A percentile compares a stretch with the other conserved stretches of the same genome.
Conservation (phyloP, 2,329 filamentous ascomycete species). For the Myotisia sp. region DNA sequence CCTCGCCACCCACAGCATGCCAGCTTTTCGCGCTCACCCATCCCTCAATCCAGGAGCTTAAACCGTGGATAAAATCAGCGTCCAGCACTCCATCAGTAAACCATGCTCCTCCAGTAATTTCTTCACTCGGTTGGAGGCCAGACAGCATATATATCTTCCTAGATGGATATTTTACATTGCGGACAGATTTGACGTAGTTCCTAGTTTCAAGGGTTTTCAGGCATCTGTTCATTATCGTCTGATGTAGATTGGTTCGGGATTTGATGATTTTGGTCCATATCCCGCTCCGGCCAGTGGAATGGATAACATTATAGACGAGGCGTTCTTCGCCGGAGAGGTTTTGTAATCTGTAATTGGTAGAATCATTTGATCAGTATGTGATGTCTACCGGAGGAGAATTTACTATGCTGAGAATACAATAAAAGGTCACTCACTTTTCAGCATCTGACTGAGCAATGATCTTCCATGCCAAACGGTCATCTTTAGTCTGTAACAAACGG, state of each 20-base stretch:
- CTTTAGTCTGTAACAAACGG: constrained; percentile 30
- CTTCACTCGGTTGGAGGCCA: constrained; percentile 68
- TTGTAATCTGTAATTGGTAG: constrained; percentile 22
- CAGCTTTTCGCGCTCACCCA: constrained; percentile 60
- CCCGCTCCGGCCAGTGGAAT: constrained; percentile 68
- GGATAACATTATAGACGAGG: constrained; percentile 78
- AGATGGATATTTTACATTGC: constrained; percentile 77
- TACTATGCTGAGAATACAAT: background rate
- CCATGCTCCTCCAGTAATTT: constrained; percentile 87
- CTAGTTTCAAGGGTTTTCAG: constrained; percentile 74
- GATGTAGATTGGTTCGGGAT: constrained; percentile 65
- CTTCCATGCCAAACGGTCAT: constrained; percentile 34
- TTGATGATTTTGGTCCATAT: constrained; percentile 86
- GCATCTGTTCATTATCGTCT: constrained; percentile 63
- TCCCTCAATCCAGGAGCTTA: constrained; percentile 59
- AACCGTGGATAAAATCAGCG: constrained; percentile 66
- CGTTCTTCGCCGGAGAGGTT: constrained; percentile 53
- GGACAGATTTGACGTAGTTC: constrained; percentile 73
- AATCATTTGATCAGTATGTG: no score
- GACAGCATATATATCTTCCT: constrained; percentile 95
- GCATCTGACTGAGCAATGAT: constrained; percentile 35
- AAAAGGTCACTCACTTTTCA: constrained; percentile 27
- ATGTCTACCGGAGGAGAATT: no score
- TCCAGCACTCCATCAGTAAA: constrained; percentile 86
- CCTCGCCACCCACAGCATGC: constrained; percentile 36